These are phyloP conservation scores for Herpomyces periplanetae DNA, from an alignment of 2,329 filamentous ascomycete genomes.

Conservation along the genomic window DNA sequence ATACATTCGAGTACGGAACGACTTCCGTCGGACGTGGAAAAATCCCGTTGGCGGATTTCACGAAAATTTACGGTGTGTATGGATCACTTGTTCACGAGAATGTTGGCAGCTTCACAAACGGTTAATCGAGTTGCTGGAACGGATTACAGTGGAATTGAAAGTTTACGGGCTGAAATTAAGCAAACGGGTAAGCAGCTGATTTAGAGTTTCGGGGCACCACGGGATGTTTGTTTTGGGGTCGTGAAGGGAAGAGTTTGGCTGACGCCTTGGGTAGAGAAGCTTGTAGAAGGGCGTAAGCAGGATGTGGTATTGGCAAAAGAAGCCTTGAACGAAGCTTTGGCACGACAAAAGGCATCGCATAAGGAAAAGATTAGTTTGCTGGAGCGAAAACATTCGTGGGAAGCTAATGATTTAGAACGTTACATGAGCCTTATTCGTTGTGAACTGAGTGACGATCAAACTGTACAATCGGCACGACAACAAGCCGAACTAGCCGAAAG, in stretches of 20 bases:
- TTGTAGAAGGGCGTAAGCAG: slow-evolving; percentile 17
- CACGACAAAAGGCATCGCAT: slow-evolving; percentile 48
- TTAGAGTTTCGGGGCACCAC: too few relatives aligned
- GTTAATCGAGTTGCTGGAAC: slow-evolving; percentile 67
- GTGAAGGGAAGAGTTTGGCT: slow-evolving; percentile 3
- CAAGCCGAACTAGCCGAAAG: slow-evolving; percentile 33
- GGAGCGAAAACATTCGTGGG: slow-evolving; percentile 76
- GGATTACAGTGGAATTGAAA: slow-evolving; percentile 57
- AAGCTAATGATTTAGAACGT: slow-evolving; percentile 45
- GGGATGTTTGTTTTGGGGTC: too few relatives aligned
- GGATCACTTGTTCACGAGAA: slow-evolving; percentile 53
- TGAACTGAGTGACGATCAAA: slow-evolving; percentile 69
- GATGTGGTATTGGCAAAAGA: slow-evolving; percentile 29
- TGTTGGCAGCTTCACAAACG: slow-evolving; percentile 46
- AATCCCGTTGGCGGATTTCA: too few relatives aligned
- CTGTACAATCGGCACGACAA: slow-evolving; percentile 29
- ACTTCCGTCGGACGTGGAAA: too few relatives aligned
- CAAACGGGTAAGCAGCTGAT: slow-evolving; percentile 12
- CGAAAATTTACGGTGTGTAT: too few relatives aligned
- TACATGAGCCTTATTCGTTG: slow-evolving; percentile 72
- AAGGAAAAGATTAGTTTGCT: slow-evolving; percentile 79
- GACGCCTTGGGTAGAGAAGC: slow-evolving; percentile 10
- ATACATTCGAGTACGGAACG: too few relatives aligned
- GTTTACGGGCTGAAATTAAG: slow-evolving; percentile 38
- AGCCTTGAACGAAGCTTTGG: slow-evolving; percentile 43